Evolutionary conservation across 805 yeast genomes (phyloP).

Genomic region (Metschnikowia gruessii): DNA sequence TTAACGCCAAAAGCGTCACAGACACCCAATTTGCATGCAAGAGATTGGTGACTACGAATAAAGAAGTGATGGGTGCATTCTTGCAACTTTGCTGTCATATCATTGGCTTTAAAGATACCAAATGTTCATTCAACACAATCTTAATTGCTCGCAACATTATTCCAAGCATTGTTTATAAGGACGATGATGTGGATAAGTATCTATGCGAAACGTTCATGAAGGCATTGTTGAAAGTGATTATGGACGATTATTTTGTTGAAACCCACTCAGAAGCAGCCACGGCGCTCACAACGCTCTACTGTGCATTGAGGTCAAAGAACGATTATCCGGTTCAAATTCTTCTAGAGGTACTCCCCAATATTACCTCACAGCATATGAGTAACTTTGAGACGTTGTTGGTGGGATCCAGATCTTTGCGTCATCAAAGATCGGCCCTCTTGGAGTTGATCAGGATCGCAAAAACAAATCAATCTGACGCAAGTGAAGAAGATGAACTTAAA

Average conservation of each 20-base stretch:
- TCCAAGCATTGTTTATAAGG: conserved; percentile 62
- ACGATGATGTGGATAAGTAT: conserved; percentile 72
- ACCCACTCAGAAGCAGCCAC: conserved; percentile 92
- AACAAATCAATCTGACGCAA: conserved; percentile 27
- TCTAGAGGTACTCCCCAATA: conserved; percentile 51
- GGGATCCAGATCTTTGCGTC: conserved; percentile 65
- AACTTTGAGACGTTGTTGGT: conserved; percentile 63
- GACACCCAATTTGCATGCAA: conserved; percentile 66
- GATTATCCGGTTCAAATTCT: conserved; percentile 64
- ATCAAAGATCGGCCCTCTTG: conserved; percentile 75
- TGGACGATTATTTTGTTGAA: conserved; percentile 76
- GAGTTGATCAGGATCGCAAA: conserved; percentile 70
- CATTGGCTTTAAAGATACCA: conserved; percentile 79
- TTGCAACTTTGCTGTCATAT: conserved; percentile 71
- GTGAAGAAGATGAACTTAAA: conserved; percentile 38
- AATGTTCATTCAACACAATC: conserved; percentile 89
- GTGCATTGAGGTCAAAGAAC: conserved; percentile 66
- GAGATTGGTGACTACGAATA: conserved; percentile 59
- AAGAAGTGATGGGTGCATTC: conserved; percentile 72
- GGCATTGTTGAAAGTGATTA: conserved; percentile 62
- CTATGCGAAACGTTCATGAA: conserved; percentile 65
- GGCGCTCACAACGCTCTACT: conserved; percentile 75
- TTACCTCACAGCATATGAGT: conserved; percentile 53
- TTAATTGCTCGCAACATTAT: conserved; percentile 73
- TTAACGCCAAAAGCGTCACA: conserved; percentile 49